A percentile compares a stretch with the other conserved stretches of the same genome.
Conservation (phyloP, 148 eudicot genomes). For the Cornus suecica region DNA sequence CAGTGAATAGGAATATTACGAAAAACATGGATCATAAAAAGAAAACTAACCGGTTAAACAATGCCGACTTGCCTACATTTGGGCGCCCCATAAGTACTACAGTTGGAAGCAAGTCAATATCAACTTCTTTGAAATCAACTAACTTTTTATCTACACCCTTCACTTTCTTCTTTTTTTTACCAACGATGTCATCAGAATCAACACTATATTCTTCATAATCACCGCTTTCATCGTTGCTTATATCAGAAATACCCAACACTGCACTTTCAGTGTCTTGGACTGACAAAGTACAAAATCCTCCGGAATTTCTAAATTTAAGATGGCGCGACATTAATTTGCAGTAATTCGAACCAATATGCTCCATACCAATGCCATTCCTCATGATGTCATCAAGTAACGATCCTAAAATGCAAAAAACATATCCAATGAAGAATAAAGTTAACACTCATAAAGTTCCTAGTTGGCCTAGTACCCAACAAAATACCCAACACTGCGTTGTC, state of each 20-base stretch:
- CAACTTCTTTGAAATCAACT: constrained; percentile 71
- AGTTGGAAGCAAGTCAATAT: constrained; percentile 75
- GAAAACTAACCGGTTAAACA: constrained; percentile 75
- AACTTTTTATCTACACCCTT: constrained; percentile 21
- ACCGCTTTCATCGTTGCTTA: constrained; percentile 8
- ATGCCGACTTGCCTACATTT: constrained; percentile 95
- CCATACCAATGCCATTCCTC: constrained; percentile 7
- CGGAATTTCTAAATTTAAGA: not conserved
- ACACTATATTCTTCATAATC: constrained; percentile 16
- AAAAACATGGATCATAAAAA: not conserved
- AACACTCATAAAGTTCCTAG: too few species aligned
- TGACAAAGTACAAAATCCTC: constrained; percentile 24
- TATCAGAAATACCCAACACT: not conserved
- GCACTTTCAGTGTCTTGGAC: constrained; percentile 1
- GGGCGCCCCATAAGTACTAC: constrained; percentile 83
- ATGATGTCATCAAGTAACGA: not conserved
- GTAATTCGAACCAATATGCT: not conserved
- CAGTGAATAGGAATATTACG: not conserved
- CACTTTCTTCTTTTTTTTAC: constrained; percentile 21
- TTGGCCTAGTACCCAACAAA: too few species aligned
- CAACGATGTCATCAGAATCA: constrained; percentile 17
- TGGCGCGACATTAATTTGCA: constrained; percentile 7
- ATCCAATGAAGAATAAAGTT: not conserved
- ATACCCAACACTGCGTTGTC: too few species aligned
- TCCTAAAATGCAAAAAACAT: constrained; percentile 18